Conservation (phyloP, 2,329 filamentous ascomycete species). For the Epichloe festucae region DNA sequence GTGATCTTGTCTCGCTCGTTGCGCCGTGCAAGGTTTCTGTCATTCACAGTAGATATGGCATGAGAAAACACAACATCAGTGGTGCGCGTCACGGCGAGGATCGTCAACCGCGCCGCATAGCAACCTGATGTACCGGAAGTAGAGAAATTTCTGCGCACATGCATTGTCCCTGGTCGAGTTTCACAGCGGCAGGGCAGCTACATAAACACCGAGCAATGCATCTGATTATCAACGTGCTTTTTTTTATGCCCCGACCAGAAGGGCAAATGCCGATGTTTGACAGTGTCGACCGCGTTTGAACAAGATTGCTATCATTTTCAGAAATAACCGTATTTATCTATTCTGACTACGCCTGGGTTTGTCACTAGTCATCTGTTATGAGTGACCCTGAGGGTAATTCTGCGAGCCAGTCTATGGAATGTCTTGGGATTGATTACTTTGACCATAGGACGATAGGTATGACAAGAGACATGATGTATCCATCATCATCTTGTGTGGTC, state of each 20-base stretch:
- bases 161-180: not conserved
- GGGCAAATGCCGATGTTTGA: not conserved
- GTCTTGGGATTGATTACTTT: no score
- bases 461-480: no score
- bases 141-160: not conserved
- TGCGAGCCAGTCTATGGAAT: no score
- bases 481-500: no score
- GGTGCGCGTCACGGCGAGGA: not conserved
- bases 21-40: not conserved
- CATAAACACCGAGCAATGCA: not conserved
- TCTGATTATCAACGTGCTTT: not conserved
- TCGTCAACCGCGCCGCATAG: not conserved
- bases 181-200: not conserved
- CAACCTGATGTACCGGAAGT: no score
- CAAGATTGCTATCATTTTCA: not conserved
- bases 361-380: not conserved
- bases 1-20: not conserved
- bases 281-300: not conserved
- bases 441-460: no score
- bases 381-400: not conserved
- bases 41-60: not conserved
- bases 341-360: not conserved
- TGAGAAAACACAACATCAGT: not conserved
- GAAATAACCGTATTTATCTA: not conserved
- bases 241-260: not conserved